These are phyloP conservation scores for Calonectria pauciramosa DNA, from an alignment of 2,329 filamentous ascomycete genomes.

Conservation along the genomic window DNA sequence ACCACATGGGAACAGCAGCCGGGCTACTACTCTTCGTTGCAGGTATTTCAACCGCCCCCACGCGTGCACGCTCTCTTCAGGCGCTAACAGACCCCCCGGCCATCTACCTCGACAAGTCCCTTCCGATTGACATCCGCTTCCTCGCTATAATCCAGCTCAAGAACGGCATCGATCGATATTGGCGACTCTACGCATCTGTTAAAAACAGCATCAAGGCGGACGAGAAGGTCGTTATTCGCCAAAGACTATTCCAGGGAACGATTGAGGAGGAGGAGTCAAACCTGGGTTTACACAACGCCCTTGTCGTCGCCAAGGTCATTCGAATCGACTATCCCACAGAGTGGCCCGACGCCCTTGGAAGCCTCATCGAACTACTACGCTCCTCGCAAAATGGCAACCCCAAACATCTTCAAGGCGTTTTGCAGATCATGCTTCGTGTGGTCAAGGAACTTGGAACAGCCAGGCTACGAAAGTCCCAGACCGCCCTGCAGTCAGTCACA, in stretches of 20 bases:
- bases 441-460: slow-evolving; percentile 92
- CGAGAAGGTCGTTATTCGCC: slow-evolving; percentile 84
- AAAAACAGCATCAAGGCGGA: slow-evolving; percentile 78
- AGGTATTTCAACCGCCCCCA: slow-evolving; percentile 58
- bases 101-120: slow-evolving; percentile 83
- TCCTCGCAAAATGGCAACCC: slow-evolving; percentile 65
- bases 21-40: slow-evolving; percentile 77
- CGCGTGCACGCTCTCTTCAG: background rate
- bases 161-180: slow-evolving; percentile 96
- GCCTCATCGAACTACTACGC: slow-evolving; percentile 76
- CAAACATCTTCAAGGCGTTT: slow-evolving; percentile 76
- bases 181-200: slow-evolving; percentile 73
- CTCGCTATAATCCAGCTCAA: slow-evolving; percentile 95
- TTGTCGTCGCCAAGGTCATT: slow-evolving; percentile 89
- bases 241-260: slow-evolving; percentile 80
- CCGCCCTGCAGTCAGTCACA: slow-evolving; percentile 81
- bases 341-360: slow-evolving; percentile 77
- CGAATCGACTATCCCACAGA: slow-evolving; percentile 90
- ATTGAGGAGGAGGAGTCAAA: slow-evolving; percentile 81
- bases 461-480: slow-evolving; percentile 80
- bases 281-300: slow-evolving; percentile 88
- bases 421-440: slow-evolving; percentile 85
- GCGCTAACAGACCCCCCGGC: slow-evolving; percentile 63
- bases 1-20: slow-evolving; percentile 77
- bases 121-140: slow-evolving; percentile 85